Base-by-base conservation (phyloP, 108 stramenopile genomes). In the Stephanodiscus minutulus region DNA sequence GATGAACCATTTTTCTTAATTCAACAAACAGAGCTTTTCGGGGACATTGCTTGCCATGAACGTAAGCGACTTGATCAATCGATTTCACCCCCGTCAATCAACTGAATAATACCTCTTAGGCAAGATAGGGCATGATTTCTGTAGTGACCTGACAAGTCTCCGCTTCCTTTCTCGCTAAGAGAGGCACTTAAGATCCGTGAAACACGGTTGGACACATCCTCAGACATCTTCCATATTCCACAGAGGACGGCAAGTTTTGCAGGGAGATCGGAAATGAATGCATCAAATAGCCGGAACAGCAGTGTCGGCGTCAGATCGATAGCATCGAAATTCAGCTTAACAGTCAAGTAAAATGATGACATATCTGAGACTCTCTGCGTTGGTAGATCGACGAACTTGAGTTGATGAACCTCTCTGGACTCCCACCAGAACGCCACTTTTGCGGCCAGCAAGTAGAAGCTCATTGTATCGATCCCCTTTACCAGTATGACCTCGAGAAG, bases 401-500 rank as follows among this genome's bases (percentile, higher is more conserved):
- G 39, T 37, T 41, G 65, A 46, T 66, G 20, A 52, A 71, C 66
- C 8, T 60, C 17, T 36, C 36, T 52, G 7, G 69, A 70, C 7
- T 66, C 64, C 70, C 77, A 78, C 64, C 77, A 71, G 63, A 71
- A 78, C 25, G 70, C 59, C 44, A 78, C 48, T 50, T 66, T 66
- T 1, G 68, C 64, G 8, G 77, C 69, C 0, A 78, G 7, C 11
- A 78, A 22, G 21, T 78, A 65, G 8, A 78, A 48, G 50, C 77
- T 39, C 49, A 78, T 28, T 25, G 77, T 78, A 21, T 71, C 37
- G 7, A 71, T 59, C 9, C 64, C 70, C 25, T 71, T 62, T 0
- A 78, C 70, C n/a, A 78, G 52, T 70, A 78, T 78, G 20, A 78
- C 63, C 17, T 78, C 77, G 56, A 78, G 67, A 0, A 70, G 43